phyloP scores from a whole-genome alignment of 164 flowering plant species.

The Umbilicus rupestris region DNA sequence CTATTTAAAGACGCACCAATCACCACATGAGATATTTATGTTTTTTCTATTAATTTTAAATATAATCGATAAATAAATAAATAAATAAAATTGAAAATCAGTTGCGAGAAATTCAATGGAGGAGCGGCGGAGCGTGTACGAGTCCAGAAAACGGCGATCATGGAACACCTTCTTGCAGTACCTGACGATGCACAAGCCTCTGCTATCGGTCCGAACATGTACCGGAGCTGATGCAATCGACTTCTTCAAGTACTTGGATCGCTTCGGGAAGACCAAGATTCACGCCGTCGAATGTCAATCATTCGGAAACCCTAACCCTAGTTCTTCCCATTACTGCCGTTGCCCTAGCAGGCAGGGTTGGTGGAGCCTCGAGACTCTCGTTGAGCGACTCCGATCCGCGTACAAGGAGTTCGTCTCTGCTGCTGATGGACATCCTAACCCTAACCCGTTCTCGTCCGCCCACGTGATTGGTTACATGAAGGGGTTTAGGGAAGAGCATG shows the following conservation, averaged over 20 bases:
- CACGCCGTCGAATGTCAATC: not conserved
- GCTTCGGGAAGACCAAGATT: constrained; percentile 1
- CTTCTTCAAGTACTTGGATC: constrained; percentile 3
- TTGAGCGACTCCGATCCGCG: no score
- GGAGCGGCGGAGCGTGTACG: constrained; percentile 3
- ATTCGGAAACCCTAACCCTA: not conserved
- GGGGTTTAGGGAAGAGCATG: constrained; percentile 3
- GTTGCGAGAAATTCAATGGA: not conserved
- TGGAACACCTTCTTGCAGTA: not conserved
- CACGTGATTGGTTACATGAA: not conserved
- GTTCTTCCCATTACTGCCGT: not conserved
- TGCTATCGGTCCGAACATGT: not conserved
- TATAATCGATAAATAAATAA: not conserved
- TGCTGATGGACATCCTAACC: not conserved
- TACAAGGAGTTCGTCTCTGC: no score
- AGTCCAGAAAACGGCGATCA: not conserved
- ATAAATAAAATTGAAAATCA: not conserved
- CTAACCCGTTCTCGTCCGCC: not conserved
- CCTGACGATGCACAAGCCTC: no score
- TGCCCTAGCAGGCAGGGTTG: not conserved
- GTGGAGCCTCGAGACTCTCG: no score
- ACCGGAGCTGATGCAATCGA: not conserved
- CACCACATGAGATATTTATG: no score
- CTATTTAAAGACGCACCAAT: no score
- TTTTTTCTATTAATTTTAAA: no score